Conservation (phyloP, 441 rosid genomes). For the Adansonia madagascariensis region DNA sequence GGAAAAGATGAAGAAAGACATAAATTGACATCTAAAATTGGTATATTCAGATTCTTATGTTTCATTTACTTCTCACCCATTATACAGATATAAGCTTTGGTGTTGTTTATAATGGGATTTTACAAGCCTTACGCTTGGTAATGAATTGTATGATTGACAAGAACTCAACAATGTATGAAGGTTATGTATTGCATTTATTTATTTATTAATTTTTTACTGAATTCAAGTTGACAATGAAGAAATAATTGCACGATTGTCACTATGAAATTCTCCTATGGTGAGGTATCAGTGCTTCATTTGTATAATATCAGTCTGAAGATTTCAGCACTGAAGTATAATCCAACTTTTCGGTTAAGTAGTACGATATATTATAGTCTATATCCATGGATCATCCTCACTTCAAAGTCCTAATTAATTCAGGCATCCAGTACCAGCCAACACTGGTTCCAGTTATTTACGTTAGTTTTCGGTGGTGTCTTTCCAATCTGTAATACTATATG, state of each 20-base stretch:
- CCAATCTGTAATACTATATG: not conserved
- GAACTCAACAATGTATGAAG: not conserved
- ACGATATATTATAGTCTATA: not conserved
- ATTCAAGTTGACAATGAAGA: not conserved
- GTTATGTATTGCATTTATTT: too few relatives aligned
- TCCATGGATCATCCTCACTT: not conserved
- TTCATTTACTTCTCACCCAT: not conserved
- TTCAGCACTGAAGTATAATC: not conserved
- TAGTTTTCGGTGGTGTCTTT: not conserved
- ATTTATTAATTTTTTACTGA: not conserved
- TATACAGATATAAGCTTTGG: not conserved
- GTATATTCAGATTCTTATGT: too few relatives aligned
- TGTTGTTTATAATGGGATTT: not conserved
- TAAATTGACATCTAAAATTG: not conserved
- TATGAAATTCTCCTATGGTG: not conserved
- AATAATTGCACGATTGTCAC: not conserved
- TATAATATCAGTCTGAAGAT: slow-evolving; percentile 10
- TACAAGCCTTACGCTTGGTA: not conserved
- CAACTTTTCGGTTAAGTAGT: not conserved
- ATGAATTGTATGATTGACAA: not conserved
- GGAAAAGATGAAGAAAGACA: too few relatives aligned
- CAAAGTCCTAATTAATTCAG: slow-evolving; percentile 1
- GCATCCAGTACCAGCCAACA: not conserved
- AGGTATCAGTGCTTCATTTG: not conserved
- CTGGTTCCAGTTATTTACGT: not conserved